Base-by-base conservation (phyloP, 2,329 filamentous ascomycete genomes). In the Penicillium sp. region DNA sequence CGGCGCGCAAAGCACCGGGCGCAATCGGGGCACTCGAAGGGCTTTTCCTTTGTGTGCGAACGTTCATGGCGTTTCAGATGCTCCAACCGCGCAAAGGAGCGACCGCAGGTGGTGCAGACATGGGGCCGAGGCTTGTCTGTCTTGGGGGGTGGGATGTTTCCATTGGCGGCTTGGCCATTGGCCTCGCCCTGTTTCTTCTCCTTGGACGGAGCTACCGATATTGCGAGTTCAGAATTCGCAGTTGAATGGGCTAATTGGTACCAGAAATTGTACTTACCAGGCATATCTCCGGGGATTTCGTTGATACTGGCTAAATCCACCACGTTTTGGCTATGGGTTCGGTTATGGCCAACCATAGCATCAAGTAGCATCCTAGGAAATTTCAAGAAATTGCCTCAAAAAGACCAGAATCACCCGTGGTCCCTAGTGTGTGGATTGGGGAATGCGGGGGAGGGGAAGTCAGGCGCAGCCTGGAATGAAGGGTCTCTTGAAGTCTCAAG, bases 1-100 rank as follows among this genome's bases (percentile, higher is more conserved):
- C 95, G 87, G 59, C 95, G 87, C 58, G 95, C 95, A 77, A 99
- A 99, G 78, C 95, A 98, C 77, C 95, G 82, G 37, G 91, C 85
- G 76, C 95, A 99, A 75, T 98, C 91, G 27, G 91, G 91, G 70
- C 95, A 99, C 76, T 97, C 92, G 68, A 99, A 99, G 1, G 95
- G 95, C 81, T 99, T 99, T 79, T 99, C 93, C 75, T 99, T 97
- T 45, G 93, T 97, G 74, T 97, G 93, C n/a, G 92, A 96, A 61
- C 95, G 87, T 78, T 98, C 95, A 76, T 99, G 95, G 59, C 95
- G 89, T 80, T 99, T 99, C 65, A 99, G 80, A 75, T 99, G 95
- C 78, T 99, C 95, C 67, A 99, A 80, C 59, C 95, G 88, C 57
- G 95, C 95, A 75, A 99, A 99, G 31, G 91, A 96, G 64, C 95